Conservation (phyloP, 2,329 filamentous ascomycete species). For the Fusarium devonianum region DNA sequence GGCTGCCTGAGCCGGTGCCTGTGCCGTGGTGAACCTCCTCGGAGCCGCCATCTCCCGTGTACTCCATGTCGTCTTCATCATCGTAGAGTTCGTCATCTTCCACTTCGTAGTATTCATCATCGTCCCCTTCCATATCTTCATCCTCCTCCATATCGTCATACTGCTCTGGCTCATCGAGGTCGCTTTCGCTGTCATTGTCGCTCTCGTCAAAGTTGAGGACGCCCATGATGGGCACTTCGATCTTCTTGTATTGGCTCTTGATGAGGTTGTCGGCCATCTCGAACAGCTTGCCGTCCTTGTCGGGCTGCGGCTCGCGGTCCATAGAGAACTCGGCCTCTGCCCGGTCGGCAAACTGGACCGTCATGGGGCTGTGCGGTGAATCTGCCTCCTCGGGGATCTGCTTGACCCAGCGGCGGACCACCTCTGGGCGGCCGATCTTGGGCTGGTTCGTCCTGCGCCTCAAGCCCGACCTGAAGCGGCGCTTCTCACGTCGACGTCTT, state of each 20-base stretch:
- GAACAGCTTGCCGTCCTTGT: constrained; percentile 54
- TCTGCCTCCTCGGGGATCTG: constrained; percentile 47
- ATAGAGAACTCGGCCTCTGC: constrained; percentile 53
- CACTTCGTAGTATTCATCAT: constrained; percentile 42
- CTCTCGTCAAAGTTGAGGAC: constrained; percentile 55
- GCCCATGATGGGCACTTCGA: constrained; percentile 56
- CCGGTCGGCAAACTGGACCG: constrained; percentile 44
- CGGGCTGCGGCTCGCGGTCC: constrained; percentile 49
- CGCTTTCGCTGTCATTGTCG: constrained; percentile 51
- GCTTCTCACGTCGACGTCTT: constrained; percentile 51
- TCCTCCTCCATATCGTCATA: constrained; percentile 41
- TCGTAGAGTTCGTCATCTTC: constrained; percentile 42
- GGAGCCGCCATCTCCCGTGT: constrained; percentile 39
- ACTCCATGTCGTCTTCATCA: constrained; percentile 38
- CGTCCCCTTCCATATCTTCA: constrained; percentile 34
- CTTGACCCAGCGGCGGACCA: constrained; percentile 54
- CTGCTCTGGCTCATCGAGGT: constrained; percentile 39
- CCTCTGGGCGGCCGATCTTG: constrained; percentile 50
- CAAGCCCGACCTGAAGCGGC: constrained; percentile 51
- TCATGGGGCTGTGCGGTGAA: constrained; percentile 42
- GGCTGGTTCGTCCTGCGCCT: constrained; percentile 43
- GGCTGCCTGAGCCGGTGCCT: constrained; percentile 41
- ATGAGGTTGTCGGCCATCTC: constrained; percentile 56
- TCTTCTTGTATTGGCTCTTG: constrained; percentile 55
- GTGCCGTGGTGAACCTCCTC: constrained; percentile 41